Conservation (phyloP, 73 alveolate genomes). For the Uronychia setigera region DNA sequence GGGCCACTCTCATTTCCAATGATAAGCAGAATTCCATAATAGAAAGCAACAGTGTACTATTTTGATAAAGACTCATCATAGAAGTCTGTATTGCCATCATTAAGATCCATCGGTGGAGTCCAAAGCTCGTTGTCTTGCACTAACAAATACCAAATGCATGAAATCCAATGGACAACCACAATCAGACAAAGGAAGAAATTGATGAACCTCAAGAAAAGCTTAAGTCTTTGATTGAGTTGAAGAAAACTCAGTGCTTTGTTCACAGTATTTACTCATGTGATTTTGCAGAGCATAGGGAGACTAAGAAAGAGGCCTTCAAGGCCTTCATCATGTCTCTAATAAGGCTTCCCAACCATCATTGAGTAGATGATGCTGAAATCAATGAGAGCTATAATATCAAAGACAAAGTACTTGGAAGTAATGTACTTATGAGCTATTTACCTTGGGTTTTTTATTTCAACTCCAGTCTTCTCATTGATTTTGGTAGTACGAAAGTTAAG, state of each 20-base stretch:
- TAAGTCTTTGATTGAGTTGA: neutral
- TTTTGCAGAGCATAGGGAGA: constrained; percentile 1
- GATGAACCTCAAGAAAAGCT: neutral
- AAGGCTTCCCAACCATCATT: neutral
- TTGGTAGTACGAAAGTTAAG: constrained; percentile 65
- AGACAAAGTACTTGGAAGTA: neutral
- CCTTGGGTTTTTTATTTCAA: constrained; percentile 28
- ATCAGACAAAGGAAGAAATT: constrained; percentile 24
- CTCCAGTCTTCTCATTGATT: constrained; percentile 60
- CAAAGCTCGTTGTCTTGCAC: constrained; percentile 23
- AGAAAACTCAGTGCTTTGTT: neutral
- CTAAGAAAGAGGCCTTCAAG: neutral
- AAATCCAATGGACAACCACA: constrained; percentile 53
- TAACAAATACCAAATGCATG: constrained; percentile 35
- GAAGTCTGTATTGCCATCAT: constrained; percentile 16
- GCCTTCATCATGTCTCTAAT: neutral
- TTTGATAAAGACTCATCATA: neutral
- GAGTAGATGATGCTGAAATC: neutral
- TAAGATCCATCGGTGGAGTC: constrained; percentile 38
- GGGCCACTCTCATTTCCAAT: constrained; percentile 56
- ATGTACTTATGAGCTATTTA: constrained; percentile 24
- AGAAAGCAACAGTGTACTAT: constrained; percentile 37
- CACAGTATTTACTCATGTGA: neutral
- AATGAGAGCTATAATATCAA: neutral
- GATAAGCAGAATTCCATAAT: constrained; percentile 43